phyloP scores from a whole-genome alignment of 2,329 filamentous ascomycete species.

The Clathrospora elynae region DNA sequence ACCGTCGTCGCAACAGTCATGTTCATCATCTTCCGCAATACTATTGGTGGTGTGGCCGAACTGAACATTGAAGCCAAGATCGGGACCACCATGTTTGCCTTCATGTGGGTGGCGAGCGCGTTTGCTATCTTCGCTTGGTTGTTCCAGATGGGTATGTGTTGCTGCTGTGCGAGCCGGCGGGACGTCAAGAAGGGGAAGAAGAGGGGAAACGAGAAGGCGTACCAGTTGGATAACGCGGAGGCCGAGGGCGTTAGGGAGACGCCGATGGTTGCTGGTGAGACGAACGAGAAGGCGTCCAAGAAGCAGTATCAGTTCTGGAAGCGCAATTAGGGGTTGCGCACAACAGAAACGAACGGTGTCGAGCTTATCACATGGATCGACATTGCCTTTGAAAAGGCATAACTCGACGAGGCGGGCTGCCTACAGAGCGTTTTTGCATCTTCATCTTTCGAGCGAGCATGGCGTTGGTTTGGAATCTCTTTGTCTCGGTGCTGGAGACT shows the following conservation, averaged over 20 bases:
- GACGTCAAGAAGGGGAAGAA: slow-evolving; percentile 58
- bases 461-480: slow-evolving; percentile 21
- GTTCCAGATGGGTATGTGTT: slow-evolving; percentile 76
- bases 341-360: background rate
- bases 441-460: slow-evolving; percentile 15
- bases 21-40: slow-evolving; percentile 79
- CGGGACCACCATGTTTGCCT: slow-evolving; percentile 76
- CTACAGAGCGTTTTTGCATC: slow-evolving; percentile 1
- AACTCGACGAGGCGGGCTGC: background rate
- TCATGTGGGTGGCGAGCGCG: slow-evolving; percentile 83
- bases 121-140: slow-evolving; percentile 70
- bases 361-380: slow-evolving; percentile 2
- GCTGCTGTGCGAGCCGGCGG: slow-evolving; percentile 69
- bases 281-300: slow-evolving; percentile 9
- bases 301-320: slow-evolving; percentile 26
- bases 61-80: slow-evolving; percentile 77
- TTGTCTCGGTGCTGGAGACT: background rate
- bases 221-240: slow-evolving; percentile 23
- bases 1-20: slow-evolving; percentile 80
- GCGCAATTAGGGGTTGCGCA: slow-evolving; percentile 14
- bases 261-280: slow-evolving; percentile 6
- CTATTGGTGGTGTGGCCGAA: slow-evolving; percentile 70
- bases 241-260: slow-evolving; percentile 9
- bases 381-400: background rate
- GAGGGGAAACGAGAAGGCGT: slow-evolving; percentile 49